These are phyloP conservation scores for Holtermannia corniformis DNA, from an alignment of 768 basidiomycete genomes.

Conservation along the genomic window DNA sequence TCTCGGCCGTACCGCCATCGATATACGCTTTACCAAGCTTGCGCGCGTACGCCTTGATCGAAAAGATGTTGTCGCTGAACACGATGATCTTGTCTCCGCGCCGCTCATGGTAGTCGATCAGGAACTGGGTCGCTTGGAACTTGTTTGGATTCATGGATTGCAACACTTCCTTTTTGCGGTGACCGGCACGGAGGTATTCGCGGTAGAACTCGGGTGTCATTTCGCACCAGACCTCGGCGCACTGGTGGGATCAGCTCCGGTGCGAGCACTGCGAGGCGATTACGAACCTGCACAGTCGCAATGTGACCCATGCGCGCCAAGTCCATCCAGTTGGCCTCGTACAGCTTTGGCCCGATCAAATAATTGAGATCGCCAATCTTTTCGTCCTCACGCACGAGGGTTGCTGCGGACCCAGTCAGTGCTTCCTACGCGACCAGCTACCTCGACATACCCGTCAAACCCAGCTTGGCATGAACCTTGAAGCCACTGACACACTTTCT, in stretches of 20 bases:
- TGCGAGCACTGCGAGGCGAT: neutral
- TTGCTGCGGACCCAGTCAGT: conserved; percentile 52
- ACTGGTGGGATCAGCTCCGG: conserved; percentile 47
- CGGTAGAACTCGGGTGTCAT: conserved; percentile 99
- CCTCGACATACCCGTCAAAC: conserved; percentile 68
- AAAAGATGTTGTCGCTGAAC: conserved; percentile 96
- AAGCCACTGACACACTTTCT: conserved; percentile 94
- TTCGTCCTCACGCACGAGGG: conserved; percentile 96
- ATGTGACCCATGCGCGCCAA: conserved; percentile 98
- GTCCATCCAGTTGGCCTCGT: conserved; percentile 99
- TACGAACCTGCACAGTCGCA: conserved; percentile 90
- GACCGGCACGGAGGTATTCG: conserved; percentile 77
- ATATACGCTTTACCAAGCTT: conserved; percentile 90
- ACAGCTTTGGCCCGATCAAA: conserved; percentile 97
- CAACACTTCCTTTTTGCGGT: conserved; percentile 84
- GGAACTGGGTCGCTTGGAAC: conserved; percentile 97
- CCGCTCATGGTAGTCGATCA: conserved; percentile 96
- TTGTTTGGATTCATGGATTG: conserved; percentile 99
- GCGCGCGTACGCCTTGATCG: conserved; percentile 90
- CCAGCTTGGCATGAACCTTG: conserved; percentile 97
- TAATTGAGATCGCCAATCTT: conserved; percentile 98
- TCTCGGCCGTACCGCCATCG: conserved; percentile 88
- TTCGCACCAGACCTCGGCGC: conserved; percentile 99
- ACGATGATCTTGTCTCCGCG: conserved; percentile 99
- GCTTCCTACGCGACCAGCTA: neutral